Conservation (phyloP, 2,329 filamentous ascomycete genomes). For the Chaetomiaceae sp. region DNA sequence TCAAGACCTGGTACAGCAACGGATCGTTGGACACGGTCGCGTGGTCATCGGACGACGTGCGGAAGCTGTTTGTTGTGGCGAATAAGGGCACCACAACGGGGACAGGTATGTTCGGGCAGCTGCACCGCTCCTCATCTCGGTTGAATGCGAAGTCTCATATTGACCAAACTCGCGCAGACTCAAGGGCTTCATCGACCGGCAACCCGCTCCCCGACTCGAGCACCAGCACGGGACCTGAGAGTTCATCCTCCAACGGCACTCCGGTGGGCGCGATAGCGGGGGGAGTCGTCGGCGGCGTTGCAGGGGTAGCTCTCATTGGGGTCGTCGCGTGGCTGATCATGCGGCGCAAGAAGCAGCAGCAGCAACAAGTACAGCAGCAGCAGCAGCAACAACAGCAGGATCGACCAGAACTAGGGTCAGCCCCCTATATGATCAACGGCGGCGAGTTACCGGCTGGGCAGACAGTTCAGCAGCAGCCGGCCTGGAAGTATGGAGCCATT, state of each 20-base stretch:
- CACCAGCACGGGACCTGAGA: background rate
- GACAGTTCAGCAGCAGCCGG: too few species aligned
- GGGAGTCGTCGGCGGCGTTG: constrained; percentile 20
- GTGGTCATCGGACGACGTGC: constrained; percentile 16
- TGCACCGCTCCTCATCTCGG: too few species aligned
- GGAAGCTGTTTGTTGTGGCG: constrained; percentile 9
- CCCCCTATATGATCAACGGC: too few species aligned
- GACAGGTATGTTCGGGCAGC: too few species aligned
- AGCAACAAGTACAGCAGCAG: too few species aligned
- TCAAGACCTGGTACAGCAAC: constrained; percentile 18
- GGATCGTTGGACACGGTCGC: constrained; percentile 12
- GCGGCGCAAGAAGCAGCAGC: constrained; percentile 1
- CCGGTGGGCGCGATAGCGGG: constrained; percentile 18
- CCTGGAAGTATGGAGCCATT: background rate
- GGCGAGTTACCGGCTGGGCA: too few species aligned
- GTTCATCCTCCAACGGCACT: too few species aligned
- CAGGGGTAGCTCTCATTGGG: constrained; percentile 6
- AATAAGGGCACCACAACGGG: background rate
- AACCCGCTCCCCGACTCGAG: background rate
- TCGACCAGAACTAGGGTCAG: too few species aligned
- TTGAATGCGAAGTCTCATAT: too few species aligned
- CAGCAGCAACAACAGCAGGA: too few species aligned
- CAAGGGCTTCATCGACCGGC: background rate
- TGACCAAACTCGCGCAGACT: background rate
- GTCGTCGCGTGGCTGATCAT: constrained; percentile 14